Evolutionary conservation across 2,329 filamentous ascomycete genomes (phyloP), one percentile per base, ranked within the genome.

Genomic region (Aspergillus clavatus): DNA sequence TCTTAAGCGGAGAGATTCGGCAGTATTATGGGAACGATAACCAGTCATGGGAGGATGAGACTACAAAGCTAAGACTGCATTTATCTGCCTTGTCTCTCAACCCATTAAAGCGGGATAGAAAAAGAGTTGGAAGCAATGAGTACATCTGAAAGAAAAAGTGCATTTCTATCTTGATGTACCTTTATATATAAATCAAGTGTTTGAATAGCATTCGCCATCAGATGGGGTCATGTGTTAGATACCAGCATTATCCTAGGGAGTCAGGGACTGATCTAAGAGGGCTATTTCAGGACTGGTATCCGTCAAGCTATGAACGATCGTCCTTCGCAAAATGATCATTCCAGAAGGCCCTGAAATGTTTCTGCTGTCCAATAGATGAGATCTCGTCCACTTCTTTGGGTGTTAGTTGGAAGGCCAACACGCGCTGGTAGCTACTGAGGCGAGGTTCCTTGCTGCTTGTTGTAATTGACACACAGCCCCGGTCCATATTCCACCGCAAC

Each of bases 401-500:
- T 5, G 76, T 82, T 50, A 84, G 58, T 51, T 76, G 76, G 63
- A 84, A 83, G 1, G 73, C 76, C 52, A 77, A 67, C 1, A 68
- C 69, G 18, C 77, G 67, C 49, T 83, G 56, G 54, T 82, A 82
- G 55, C 81, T 77, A 45, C 69, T 76, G 58, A 84, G 52, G 12
- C 80, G 69, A 50, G 78, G 72, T 62, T 83, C 80, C 58, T 82
- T 83, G 39, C 71, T 67, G 46, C 75, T 80, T 2, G 81, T 84
- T 5, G 80, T 83, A 46, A 84, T 74, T 0, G 76, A 65, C 12
- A 83, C 72, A 45, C 77, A 62, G 19, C 79, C 79, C 55, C 80
- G 78, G 52, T 84, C 80, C 40, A 84, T 73, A 39, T 73, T 76
- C 79, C 80, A 84, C 41, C 81, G 66, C 43, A 84, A 57, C 40